phyloP scores from a whole-genome alignment of 2,329 filamentous ascomycete genomes.

The Botryosphaeria agaves region DNA sequence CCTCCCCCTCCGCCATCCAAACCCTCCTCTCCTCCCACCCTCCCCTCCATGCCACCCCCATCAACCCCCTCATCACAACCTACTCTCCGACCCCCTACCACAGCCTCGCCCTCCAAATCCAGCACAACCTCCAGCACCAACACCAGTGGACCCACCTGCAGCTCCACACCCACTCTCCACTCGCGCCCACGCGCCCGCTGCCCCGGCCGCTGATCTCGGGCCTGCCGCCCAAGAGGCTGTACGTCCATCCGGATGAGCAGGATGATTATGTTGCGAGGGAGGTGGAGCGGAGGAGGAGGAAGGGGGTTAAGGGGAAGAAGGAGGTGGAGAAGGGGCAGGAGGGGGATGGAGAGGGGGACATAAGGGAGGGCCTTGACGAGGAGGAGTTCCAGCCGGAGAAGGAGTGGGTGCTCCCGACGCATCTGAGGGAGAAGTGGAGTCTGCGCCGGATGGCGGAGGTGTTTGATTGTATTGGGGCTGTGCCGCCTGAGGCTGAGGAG shows the following conservation, averaged over 20 bases:
- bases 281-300: slow-evolving; percentile 25
- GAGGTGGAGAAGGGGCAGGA: slow-evolving; percentile 15
- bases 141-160: slow-evolving; percentile 54
- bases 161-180: slow-evolving; percentile 30
- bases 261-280: slow-evolving; percentile 49
- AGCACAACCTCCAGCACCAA: slow-evolving; percentile 56
- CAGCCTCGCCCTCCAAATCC: slow-evolving; percentile 41
- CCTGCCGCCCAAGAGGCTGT: slow-evolving; percentile 53
- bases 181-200: slow-evolving; percentile 18
- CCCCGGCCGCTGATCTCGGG: slow-evolving; percentile 52
- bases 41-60: not conserved
- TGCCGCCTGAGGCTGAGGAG: slow-evolving; percentile 20
- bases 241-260: slow-evolving; percentile 71
- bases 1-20: too few species aligned
- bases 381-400: slow-evolving; percentile 23
- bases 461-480: slow-evolving; percentile 39
- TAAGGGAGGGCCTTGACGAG: too few species aligned
- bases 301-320: slow-evolving; percentile 22
- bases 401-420: slow-evolving; percentile 65
- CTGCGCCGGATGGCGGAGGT: slow-evolving; percentile 47
- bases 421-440: slow-evolving; percentile 57
- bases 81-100: slow-evolving; percentile 9
- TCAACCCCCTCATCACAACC: slow-evolving; percentile 2
- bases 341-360: not conserved
- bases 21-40: too few species aligned